These are phyloP conservation scores for Rickenella mellea DNA, from an alignment of 768 basidiomycete species.

Conservation along the genomic window DNA sequence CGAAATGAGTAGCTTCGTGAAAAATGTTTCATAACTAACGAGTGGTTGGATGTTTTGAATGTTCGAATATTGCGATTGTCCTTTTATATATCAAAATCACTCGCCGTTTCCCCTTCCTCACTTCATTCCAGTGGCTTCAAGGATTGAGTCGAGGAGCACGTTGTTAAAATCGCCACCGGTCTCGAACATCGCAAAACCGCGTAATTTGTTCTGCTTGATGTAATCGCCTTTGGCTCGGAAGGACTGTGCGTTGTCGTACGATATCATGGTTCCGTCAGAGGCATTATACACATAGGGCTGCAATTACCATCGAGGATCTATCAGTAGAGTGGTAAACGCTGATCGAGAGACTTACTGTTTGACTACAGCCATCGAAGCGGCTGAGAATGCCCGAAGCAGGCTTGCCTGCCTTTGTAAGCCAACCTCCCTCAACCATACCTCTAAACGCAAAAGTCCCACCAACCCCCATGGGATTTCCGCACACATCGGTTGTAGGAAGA, in stretches of 20 bases:
- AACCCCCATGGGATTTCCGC: background rate
- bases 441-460: constrained; percentile 6
- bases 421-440: constrained; percentile 4
- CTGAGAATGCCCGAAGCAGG: constrained; percentile 1
- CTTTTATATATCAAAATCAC: no score
- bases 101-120: no score
- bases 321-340: background rate
- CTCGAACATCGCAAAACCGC: constrained; percentile 68
- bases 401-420: constrained; percentile 3
- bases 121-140: constrained; percentile 11
- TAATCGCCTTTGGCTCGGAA: constrained; percentile 44
- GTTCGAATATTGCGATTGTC: no score
- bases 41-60: no score
- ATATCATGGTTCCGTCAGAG: constrained; percentile 19
- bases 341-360: constrained; percentile 14
- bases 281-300: constrained; percentile 24
- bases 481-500: constrained; percentile 5
- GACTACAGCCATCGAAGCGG: constrained; percentile 21
- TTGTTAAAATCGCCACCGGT: constrained; percentile 57
- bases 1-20: no score
- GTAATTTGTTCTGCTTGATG: constrained; percentile 42
- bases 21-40: no score
- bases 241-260: constrained; percentile 23
- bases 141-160: constrained; percentile 51
- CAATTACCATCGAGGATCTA: background rate